phyloP scores from a whole-genome alignment of 768 basidiomycete species.

The Amanita phalloides region DNA sequence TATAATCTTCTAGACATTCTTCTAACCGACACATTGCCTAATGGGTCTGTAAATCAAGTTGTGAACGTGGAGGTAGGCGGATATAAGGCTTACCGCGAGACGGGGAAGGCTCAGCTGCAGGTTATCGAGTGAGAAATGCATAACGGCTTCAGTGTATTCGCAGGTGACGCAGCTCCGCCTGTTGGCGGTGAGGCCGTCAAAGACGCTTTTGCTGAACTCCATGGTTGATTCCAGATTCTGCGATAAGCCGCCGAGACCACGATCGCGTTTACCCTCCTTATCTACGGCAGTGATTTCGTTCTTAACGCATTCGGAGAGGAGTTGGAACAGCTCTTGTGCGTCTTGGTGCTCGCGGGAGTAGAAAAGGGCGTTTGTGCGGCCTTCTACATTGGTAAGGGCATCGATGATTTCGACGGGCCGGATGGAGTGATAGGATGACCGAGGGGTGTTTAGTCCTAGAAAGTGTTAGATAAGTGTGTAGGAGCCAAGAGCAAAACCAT shows the following conservation, averaged over 20 bases:
- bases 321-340: conserved; percentile 95
- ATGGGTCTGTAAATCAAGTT: conserved; percentile 1
- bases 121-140: conserved; percentile 84
- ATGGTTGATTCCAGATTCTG: conserved; percentile 8
- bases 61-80: conserved; percentile 2
- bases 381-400: conserved; percentile 49
- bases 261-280: conserved; percentile 57
- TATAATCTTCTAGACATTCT: conserved; percentile 83
- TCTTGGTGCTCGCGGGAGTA: conserved; percentile 94
- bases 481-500: conserved; percentile 12
- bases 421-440: conserved; percentile 44
- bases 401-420: conserved; percentile 66
- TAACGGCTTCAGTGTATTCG: conserved; percentile 90
- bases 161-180: conserved; percentile 80
- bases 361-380: conserved; percentile 55
- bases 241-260: conserved; percentile 55
- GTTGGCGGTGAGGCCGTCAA: conserved; percentile 88
- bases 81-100: conserved; percentile 35
- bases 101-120: conserved; percentile 72
- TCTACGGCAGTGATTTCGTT: conserved; percentile 71
- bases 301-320: conserved; percentile 83
- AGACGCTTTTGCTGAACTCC: conserved; percentile 50
- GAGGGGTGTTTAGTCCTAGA: conserved; percentile 57
- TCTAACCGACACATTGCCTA: conserved; percentile 63
- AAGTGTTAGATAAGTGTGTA: background rate